Percentiles rank a stretch among this genome's conserved stretches.
phyloP scores from a whole-genome alignment of 306 rosid species.

The Cicer yamashitae region DNA sequence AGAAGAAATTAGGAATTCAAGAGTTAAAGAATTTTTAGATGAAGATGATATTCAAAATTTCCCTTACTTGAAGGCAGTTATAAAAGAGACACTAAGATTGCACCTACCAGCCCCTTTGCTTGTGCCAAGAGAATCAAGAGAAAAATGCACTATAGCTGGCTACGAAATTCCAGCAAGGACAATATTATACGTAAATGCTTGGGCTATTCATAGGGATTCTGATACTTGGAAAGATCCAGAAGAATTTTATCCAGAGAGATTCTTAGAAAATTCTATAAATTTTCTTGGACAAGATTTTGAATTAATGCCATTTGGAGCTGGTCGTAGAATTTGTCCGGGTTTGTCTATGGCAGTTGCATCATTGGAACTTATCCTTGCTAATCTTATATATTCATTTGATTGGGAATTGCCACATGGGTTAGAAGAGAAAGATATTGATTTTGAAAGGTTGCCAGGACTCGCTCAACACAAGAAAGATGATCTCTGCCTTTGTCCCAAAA shows the following conservation, averaged over 20 bases:
- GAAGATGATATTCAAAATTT: constrained; percentile 38
- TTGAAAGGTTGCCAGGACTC: constrained; percentile 23
- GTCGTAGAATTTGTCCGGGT: constrained; percentile 46
- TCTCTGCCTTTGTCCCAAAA: constrained; percentile 32
- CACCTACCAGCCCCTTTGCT: constrained; percentile 4
- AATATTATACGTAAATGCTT: constrained; percentile 36
- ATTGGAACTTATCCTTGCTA: constrained; percentile 35
- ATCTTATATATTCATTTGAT: constrained; percentile 42
- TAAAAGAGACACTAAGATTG: constrained; percentile 46
- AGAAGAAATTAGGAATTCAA: constrained; percentile 3
- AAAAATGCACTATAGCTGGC: constrained; percentile 1
- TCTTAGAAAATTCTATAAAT: constrained; percentile 26
- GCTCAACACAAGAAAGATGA: constrained; percentile 40
- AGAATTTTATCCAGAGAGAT: constrained; percentile 38
- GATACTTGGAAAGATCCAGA: constrained; percentile 42
- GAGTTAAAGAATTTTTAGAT: not conserved
- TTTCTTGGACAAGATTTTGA: constrained; percentile 38
- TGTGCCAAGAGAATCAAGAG: constrained; percentile 22
- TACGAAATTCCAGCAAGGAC: constrained; percentile 30
- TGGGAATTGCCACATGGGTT: constrained; percentile 44
- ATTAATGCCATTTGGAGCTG: constrained; percentile 40
- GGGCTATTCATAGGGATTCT: constrained; percentile 43
- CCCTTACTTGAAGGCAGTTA: too few species aligned
- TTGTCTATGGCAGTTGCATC: constrained; percentile 21
- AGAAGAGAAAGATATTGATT: constrained; percentile 33